Evolutionary conservation across 352 stramenopile species (phyloP), one percentile per base, ranked within the genome.

Genomic region (Saprolegnia parasitica): DNA sequence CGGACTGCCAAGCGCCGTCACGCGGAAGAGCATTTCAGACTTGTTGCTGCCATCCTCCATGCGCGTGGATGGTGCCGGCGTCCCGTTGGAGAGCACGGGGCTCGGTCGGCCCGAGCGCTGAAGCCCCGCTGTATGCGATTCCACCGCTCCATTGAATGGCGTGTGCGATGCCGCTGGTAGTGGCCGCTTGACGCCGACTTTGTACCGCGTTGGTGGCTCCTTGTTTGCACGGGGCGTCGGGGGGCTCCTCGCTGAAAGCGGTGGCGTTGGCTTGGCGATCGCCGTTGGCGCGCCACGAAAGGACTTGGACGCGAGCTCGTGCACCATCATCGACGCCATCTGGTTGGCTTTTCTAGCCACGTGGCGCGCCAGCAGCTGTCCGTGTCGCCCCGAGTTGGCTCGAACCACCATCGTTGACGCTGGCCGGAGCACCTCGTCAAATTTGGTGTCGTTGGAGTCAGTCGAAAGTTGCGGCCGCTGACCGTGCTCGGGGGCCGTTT

Each of bases 301-400:
- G 16, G 63, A 70, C 29, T 61, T 10, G 29, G 20, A n/a, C 26
- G 63, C 63, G 1, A 70, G 50, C 16, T 46, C 50, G 16, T 70
- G 63, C n/a, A 70, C 63, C 63, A 70, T 60, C 37, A 49, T 24
- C 6, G 63, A 70, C 23, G 63, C 63, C 11, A 42, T 24, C 1
- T 29, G 24, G 23, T 56, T 52, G 6, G 63, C 63, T 70, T 61
- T 50, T n/a, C 62, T 70, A 37, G 39, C n/a, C 23, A 60, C 11
- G 11, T 61, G 50, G 16, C 49, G 45, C 16, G 45, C 26, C 6
- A n/a, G 20, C 10, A 60, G 8, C 11, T 60, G 24, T 9, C 13
- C 35, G 3, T 49, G 42, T 35, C 29, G 29, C 29, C 29, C 29
- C 29, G 29, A 35, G 29, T 35, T 35, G 29, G 29, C 29, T 35